These are phyloP conservation scores for Capronia coronata DNA, from an alignment of 2,329 filamentous ascomycete genomes.

Conservation along the genomic window DNA sequence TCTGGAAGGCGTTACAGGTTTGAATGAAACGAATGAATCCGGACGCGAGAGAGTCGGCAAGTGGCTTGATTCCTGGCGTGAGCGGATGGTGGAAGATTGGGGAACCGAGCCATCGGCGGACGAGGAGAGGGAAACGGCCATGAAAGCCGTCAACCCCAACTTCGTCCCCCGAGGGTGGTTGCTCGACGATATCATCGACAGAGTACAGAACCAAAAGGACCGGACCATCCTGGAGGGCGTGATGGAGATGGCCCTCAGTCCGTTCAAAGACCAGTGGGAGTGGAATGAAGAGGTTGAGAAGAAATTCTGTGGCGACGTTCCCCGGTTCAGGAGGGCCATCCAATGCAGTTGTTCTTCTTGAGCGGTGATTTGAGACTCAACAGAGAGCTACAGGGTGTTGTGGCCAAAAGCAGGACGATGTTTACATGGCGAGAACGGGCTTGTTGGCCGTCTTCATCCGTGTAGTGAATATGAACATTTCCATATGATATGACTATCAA, in stretches of 20 bases:
- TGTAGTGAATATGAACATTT: too few species aligned
- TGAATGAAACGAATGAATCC: conserved; percentile 55
- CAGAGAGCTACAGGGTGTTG: neutral
- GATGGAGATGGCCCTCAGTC: conserved; percentile 76
- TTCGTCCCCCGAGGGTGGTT: conserved; percentile 90
- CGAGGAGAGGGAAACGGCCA: conserved; percentile 58
- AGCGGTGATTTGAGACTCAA: neutral
- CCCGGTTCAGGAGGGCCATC: conserved; percentile 67
- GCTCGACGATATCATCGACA: conserved; percentile 82
- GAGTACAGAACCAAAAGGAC: conserved; percentile 79
- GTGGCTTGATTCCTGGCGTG: conserved; percentile 78
- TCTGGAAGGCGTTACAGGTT: conserved; percentile 58
- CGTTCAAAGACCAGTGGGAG: conserved; percentile 66
- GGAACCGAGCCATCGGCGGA: conserved; percentile 48
- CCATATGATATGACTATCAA: too few species aligned
- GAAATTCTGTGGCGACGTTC: conserved; percentile 80
- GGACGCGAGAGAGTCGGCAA: conserved; percentile 61
- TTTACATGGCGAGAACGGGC: too few species aligned
- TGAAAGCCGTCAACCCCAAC: conserved; percentile 87
- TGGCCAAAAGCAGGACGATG: neutral
- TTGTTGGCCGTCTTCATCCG: too few species aligned
- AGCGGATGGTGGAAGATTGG: conserved; percentile 71
- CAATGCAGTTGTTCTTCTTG: conserved; percentile 90
- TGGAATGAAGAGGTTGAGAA: conserved; percentile 66
- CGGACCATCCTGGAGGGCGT: conserved; percentile 68